Conservation (phyloP, 2,329 filamentous ascomycete species). For the Zymoseptoria tritici region DNA sequence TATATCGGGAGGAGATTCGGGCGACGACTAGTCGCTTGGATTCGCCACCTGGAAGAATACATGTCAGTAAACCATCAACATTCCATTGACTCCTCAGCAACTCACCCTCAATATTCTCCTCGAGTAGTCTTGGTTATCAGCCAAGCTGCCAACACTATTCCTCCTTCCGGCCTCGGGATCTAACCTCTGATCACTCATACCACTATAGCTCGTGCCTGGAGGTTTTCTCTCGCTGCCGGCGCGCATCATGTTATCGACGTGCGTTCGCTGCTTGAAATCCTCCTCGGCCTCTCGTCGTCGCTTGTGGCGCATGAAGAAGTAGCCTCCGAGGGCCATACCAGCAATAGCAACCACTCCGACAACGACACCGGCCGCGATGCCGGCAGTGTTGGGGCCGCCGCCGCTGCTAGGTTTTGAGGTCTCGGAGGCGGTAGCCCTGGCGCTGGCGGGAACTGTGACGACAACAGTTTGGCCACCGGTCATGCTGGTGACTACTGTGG, state of each 20-base stretch:
- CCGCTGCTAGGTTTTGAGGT: conserved; percentile 32
- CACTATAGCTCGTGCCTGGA: conserved; percentile 57
- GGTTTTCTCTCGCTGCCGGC: conserved; percentile 48
- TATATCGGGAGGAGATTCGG: background rate
- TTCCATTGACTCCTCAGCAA: background rate
- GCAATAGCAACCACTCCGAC: conserved; percentile 68
- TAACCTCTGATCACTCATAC: conserved; percentile 76
- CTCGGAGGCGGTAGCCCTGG: conserved; percentile 38
- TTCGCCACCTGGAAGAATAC: background rate
- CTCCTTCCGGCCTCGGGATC: conserved; percentile 59
- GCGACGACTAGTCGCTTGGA: background rate
- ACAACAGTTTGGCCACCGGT: conserved; percentile 30
- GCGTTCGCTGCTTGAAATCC: conserved; percentile 73
- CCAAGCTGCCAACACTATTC: conserved; percentile 83
- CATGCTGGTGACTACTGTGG: conserved; percentile 26
- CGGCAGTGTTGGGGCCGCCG: conserved; percentile 58
- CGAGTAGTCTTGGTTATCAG: conserved; percentile 86
- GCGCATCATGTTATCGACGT: conserved; percentile 62
- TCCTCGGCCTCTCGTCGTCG: conserved; percentile 73
- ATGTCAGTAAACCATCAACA: background rate
- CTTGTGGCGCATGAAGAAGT: conserved; percentile 69
- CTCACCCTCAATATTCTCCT: conserved; percentile 88
- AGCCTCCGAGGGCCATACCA: conserved; percentile 58
- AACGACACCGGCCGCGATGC: conserved; percentile 81
- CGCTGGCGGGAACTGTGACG: conserved; percentile 25